Evolutionary conservation across 2,329 filamentous ascomycete species (phyloP), one percentile per base, ranked within the genome.

Genomic region (Hymenotorrendiella dingleyae): DNA sequence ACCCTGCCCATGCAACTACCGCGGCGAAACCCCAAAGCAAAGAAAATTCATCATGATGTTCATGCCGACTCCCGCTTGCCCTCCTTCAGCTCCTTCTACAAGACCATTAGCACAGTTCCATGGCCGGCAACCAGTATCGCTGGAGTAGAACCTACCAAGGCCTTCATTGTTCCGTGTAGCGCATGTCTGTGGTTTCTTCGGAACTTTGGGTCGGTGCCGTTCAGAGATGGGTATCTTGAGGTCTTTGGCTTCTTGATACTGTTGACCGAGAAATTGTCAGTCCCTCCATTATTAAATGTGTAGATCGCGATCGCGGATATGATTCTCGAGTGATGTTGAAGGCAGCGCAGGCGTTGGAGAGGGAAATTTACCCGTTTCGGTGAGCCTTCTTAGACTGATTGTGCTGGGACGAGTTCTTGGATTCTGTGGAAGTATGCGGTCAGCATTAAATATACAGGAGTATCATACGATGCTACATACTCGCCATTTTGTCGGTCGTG

Each of bases 211-310:
- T 98, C 93, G 71, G 88, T 93, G 65, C 93, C 93, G 71, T 96
- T 96, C 66, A 98, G 84, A 62, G 91, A 97, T 58, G 93, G 93
- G 78, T 98, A 98, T 78, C 93, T 82, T 74, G 90, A 82, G 68
- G 93, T 97, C 83, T 95, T 96, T 58, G 93, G 93, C 86, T 96
- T 97, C 86, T 97, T 97, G 82, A 98, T 98, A 76, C 91, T 96
- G 69, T 61, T 48, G 16, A 35, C 40, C 20, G 14, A 41, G 29
- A 34, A 32, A 16, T 33, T 38, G 30, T 43, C 36, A 50, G 36
- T 27, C 23, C 29, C 29, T 14, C 23, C 23, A 24, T 24, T 19
- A n/a, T 16, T 30, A 4, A 23, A 23, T 4, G 6, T 30, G n/a
- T 11, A 26, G 21, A 29, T 39, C 36, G 24, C 19, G 16, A 26